Percentiles rank a stretch among this genome's conserved stretches.
These are phyloP conservation scores for Aspergillus viridinutans DNA, from an alignment of 2,329 filamentous ascomycete species.

Conservation along the genomic window DNA sequence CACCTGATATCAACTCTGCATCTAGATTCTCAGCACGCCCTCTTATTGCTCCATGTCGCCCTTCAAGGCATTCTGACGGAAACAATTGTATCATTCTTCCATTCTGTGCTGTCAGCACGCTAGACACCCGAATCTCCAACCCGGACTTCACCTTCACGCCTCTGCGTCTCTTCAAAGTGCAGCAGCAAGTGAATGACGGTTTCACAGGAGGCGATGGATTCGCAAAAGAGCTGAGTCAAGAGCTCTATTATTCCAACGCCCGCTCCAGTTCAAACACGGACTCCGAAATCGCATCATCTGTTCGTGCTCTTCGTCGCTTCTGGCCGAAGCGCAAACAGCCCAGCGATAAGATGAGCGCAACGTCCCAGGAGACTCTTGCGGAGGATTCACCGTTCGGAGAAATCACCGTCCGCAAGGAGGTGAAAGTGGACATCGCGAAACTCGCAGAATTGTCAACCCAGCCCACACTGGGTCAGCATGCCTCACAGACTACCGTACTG, in stretches of 20 bases:
- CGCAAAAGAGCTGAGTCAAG: constrained; percentile 56
- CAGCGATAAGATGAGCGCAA: neutral
- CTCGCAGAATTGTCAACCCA: constrained; percentile 18
- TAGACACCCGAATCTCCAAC: constrained; percentile 53
- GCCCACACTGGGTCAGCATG: constrained; percentile 14
- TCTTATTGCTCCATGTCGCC: constrained; percentile 34
- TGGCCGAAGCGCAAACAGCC: constrained; percentile 18
- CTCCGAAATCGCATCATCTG: constrained; percentile 17
- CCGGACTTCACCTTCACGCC: constrained; percentile 57
- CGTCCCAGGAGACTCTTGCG: constrained; percentile 20
- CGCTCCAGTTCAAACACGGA: constrained; percentile 23
- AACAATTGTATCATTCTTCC: constrained; percentile 46
- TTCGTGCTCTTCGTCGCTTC: constrained; percentile 17
- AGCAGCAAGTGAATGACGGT: constrained; percentile 58
- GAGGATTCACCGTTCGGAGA: constrained; percentile 43
- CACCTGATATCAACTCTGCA: constrained; percentile 28
- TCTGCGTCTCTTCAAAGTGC: constrained; percentile 61
- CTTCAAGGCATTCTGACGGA: constrained; percentile 18
- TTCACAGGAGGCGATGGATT: constrained; percentile 57
- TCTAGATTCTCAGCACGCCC: constrained; percentile 37
- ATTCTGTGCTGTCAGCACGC: constrained; percentile 60
- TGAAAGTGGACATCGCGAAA: constrained; percentile 50
- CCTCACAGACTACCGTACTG: constrained; percentile 21
- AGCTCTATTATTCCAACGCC: constrained; percentile 48
- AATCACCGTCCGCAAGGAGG: constrained; percentile 61